Evolutionary conservation across 2,329 filamentous ascomycete genomes (phyloP).

Genomic region (Metarhizium robertsii): DNA sequence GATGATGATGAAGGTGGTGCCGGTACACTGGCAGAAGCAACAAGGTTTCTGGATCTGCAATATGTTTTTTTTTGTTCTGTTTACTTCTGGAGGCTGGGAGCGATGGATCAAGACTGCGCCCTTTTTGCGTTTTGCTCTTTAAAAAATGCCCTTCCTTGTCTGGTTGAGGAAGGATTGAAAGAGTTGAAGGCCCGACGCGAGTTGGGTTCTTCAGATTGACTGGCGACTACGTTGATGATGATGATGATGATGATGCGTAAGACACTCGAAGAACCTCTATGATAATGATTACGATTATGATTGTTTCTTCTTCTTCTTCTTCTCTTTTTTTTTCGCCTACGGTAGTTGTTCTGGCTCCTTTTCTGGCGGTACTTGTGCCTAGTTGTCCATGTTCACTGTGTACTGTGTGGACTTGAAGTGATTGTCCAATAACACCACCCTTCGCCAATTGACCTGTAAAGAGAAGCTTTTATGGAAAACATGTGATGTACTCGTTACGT

Average conservation of each 20-base stretch:
- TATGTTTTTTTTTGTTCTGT: not conserved
- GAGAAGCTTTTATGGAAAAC: too few species aligned
- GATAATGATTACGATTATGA: conserved; percentile 1
- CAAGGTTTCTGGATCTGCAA: not conserved
- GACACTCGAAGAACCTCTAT: not conserved
- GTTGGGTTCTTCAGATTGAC: not conserved
- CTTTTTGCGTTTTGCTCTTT: not conserved
- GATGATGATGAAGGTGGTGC: not conserved
- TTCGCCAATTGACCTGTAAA: too few species aligned
- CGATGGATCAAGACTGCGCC: not conserved
- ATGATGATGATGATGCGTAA: conserved; percentile 1
- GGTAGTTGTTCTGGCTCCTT: not conserved
- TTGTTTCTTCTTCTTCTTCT: not conserved
- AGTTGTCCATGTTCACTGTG: not conserved
- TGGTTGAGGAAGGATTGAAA: not conserved
- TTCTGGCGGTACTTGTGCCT: not conserved
- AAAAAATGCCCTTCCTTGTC: not conserved
- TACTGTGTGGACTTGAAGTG: too few species aligned
- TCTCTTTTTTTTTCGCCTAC: not conserved
- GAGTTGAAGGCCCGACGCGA: not conserved
- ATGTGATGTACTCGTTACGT: too few species aligned
- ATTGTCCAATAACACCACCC: too few species aligned
- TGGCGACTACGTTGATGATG: not conserved
- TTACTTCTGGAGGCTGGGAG: not conserved
- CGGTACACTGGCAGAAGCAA: not conserved